Evolutionary conservation across 1,139 yeast species (phyloP), one percentile per base, ranked within the genome.

Genomic region (Arxiozyma slooffiae): DNA sequence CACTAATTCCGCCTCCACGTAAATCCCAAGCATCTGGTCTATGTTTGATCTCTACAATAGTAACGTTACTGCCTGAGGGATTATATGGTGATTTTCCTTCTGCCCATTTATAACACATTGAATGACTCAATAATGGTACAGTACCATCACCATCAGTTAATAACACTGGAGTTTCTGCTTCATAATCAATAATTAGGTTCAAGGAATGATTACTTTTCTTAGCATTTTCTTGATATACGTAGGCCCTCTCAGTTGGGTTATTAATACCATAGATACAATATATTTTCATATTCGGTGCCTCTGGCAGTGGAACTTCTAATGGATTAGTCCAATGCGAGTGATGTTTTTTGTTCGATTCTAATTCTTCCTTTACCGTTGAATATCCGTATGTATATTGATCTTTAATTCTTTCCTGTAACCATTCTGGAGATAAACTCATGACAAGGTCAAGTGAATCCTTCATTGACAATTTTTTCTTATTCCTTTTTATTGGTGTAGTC

Each of bases 81-180:
- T 92, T 92, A 72, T 78, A 90, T 53, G 85, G 75, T 42, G 86
- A 81, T 39, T 67, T 70, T 1, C 76, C 76, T 59, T 83, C 81
- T 59, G 84, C 82, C 97, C 97, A 90, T 62, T 85, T 83, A 62
- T 90, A 96, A 59, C 81, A 77, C 76, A 79, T 78, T 3, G 87
- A 62, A 61, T 92, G 97, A 1, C 97, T 83, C 58, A 89, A 68
- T 22, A 92, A 66, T 6, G 96, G 87, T 6, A 92, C 87, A 0
- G 98, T 92, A 2, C 98, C 98, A 65, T 92, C 98, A 22, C 98
- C 98, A 63, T 92, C 96, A 0, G 95, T 86, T 64, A 87, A 74
- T 43, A 75, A 75, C 1, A 92, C 96, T 0, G 95, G 78, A 63
- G 59, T 67, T 1, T 80, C 82, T 4, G 79, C 71, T 53, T 81